Conservation (phyloP, 2,329 filamentous ascomycete genomes). For the Verticillium isaacii region DNA sequence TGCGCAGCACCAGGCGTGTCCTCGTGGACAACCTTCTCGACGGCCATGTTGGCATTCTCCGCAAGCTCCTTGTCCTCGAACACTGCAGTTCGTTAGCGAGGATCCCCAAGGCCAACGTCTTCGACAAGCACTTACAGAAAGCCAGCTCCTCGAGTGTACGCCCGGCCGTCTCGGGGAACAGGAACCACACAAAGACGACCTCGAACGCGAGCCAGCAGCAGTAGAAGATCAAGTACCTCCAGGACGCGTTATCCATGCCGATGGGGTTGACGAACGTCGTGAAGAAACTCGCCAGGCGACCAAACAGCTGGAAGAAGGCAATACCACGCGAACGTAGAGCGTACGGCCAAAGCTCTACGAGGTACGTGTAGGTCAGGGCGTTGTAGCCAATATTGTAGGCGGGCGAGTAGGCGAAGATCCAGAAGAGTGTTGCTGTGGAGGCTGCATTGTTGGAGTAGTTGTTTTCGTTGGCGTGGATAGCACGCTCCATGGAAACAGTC, state of each 20-base stretch:
- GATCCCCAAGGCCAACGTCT: background rate
- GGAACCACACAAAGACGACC: conserved; percentile 60
- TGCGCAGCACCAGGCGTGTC: background rate
- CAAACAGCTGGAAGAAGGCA: conserved; percentile 30
- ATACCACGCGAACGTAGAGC: conserved; percentile 49
- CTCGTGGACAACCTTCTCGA: conserved; percentile 20
- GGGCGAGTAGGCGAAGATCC: conserved; percentile 51
- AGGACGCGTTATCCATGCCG: conserved; percentile 8
- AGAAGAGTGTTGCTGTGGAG: conserved; percentile 41
- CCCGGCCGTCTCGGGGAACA: conserved; percentile 75
- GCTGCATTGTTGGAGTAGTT: conserved; percentile 23
- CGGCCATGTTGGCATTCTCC: conserved; percentile 19
- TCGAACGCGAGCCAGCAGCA: conserved; percentile 17
- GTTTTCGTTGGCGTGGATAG: conserved; percentile 23
- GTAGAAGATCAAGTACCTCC: conserved; percentile 14
- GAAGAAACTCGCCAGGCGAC: conserved; percentile 11
- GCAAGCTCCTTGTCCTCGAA: conserved; percentile 24
- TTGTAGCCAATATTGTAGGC: conserved; percentile 59
- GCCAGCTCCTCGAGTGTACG: conserved; percentile 63
- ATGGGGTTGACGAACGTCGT: conserved; percentile 15
- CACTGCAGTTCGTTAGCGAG: conserved; percentile 13
- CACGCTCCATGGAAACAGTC: conserved; percentile 41
- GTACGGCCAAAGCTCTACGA: conserved; percentile 57
- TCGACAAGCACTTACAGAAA: conserved; percentile 8
- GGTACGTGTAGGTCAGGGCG: conserved; percentile 53